These are phyloP conservation scores for Tulasnella sp. DNA, from an alignment of 768 basidiomycete genomes.

Conservation along the genomic window DNA sequence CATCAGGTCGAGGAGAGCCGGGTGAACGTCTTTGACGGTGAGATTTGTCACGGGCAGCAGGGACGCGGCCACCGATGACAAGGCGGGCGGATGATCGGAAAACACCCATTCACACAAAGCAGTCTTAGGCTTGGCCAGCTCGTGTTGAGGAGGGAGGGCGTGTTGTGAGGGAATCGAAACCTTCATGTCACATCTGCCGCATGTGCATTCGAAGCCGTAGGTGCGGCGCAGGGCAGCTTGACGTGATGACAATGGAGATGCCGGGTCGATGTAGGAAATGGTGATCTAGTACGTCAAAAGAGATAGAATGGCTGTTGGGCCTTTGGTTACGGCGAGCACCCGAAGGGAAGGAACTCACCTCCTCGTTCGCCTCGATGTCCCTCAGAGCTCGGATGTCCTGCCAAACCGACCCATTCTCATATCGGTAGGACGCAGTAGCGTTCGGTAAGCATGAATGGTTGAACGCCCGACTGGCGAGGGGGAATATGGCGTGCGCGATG, in stretches of 20 bases:
- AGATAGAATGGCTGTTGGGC: neutral
- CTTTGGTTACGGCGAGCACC: neutral
- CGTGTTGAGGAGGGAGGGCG: neutral
- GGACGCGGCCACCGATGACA: neutral
- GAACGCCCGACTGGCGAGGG: slow-evolving; percentile 67
- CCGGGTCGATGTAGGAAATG: slow-evolving; percentile 72
- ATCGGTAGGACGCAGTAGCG: slow-evolving; percentile 49
- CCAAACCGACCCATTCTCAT: slow-evolving; percentile 28
- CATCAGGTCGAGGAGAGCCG: slow-evolving; percentile 33
- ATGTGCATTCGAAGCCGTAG: slow-evolving; percentile 25
- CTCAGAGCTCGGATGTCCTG: slow-evolving; percentile 64
- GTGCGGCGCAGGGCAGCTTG: slow-evolving; percentile 12
- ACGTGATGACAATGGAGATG: slow-evolving; percentile 34
- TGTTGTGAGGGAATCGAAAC: neutral
- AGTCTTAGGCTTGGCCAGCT: neutral
- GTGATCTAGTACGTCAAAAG: slow-evolving; percentile 44
- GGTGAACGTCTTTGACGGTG: slow-evolving; percentile 34
- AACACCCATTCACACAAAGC: neutral
- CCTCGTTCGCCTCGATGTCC: slow-evolving; percentile 50
- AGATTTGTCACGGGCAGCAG: neutral
- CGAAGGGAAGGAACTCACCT: slow-evolving; percentile 40
- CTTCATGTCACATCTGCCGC: slow-evolving; percentile 27
- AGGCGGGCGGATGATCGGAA: neutral
- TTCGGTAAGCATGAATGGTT: slow-evolving; percentile 79
- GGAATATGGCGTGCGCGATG: slow-evolving; percentile 68